These are phyloP conservation scores for Clohesyomyces aquaticus DNA, from an alignment of 495 filamentous ascomycete genomes.

Conservation along the genomic window DNA sequence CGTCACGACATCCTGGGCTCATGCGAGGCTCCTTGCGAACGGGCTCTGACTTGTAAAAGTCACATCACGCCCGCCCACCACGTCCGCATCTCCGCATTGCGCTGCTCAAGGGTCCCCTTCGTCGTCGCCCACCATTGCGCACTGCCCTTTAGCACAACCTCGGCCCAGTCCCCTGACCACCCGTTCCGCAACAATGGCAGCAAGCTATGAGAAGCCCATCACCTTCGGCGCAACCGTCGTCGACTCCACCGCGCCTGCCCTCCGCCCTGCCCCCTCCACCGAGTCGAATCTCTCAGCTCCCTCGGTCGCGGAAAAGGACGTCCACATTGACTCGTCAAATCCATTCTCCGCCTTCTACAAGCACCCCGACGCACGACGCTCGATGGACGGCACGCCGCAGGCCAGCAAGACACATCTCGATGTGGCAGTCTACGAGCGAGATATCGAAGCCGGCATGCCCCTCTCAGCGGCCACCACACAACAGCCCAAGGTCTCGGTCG, in stretches of 20 bases:
- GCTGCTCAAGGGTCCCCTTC: not conserved
- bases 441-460: slow-evolving; percentile 43
- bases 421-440: slow-evolving; percentile 42
- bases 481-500: slow-evolving; percentile 42
- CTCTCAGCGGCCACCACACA: slow-evolving; percentile 34
- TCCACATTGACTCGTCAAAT: slow-evolving; percentile 32
- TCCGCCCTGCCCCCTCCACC: slow-evolving; percentile 26
- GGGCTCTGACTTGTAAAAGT: slow-evolving; percentile 15
- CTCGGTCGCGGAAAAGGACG: slow-evolving; percentile 20
- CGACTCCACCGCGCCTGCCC: slow-evolving; percentile 7
- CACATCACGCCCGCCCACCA: slow-evolving; percentile 6
- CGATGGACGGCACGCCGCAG: slow-evolving; percentile 48
- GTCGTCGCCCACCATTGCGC: not conserved
- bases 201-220: slow-evolving; percentile 30
- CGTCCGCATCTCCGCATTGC: not conserved
- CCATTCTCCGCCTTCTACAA: slow-evolving; percentile 65
- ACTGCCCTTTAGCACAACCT: not conserved
- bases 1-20: slow-evolving; percentile 21
- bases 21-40: slow-evolving; percentile 10
- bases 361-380: slow-evolving; percentile 56
- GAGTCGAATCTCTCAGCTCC: slow-evolving; percentile 26
- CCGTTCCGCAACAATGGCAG: slow-evolving; percentile 23
- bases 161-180: not conserved
- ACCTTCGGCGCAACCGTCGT: slow-evolving; percentile 37
- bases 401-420: slow-evolving; percentile 48